phyloP scores from a whole-genome alignment of 257 asterid species.

The Jaltomata sinuosa region DNA sequence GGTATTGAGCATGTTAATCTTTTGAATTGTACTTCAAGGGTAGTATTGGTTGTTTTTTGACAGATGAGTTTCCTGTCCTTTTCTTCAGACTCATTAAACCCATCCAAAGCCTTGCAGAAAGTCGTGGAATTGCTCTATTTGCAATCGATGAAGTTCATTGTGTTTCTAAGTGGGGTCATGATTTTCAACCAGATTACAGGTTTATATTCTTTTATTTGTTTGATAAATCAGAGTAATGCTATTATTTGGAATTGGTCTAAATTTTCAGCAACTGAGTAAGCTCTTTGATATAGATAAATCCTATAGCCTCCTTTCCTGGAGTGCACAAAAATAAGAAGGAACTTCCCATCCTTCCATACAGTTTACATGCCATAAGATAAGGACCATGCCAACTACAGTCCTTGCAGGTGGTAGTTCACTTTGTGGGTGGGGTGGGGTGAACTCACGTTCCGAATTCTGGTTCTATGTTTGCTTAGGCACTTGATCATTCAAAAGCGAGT shows the following conservation, averaged over 20 bases:
- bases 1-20: conserved; percentile 22
- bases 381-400: background rate
- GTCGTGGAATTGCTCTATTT: conserved; percentile 63
- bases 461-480: background rate
- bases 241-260: background rate
- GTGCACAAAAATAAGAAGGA: background rate
- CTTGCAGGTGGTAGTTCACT: background rate
- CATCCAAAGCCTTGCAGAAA: conserved; percentile 58
- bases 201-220: conserved; percentile 14
- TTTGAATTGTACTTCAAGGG: background rate
- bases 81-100: conserved; percentile 46
- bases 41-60: conserved; percentile 5
- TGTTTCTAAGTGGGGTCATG: conserved; percentile 92
- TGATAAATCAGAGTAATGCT: background rate
- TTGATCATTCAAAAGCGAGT: background rate
- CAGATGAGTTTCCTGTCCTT: background rate
- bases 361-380: background rate
- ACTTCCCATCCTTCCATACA: background rate
- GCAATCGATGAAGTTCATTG: conserved; percentile 83
- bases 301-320: background rate
- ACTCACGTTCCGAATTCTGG: background rate
- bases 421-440: background rate
- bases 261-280: background rate
- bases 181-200: conserved; percentile 89
- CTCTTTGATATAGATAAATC: background rate